Evolutionary conservation across 768 basidiomycete species (phyloP), one percentile per base, ranked within the genome.

Genomic region (Sporobolomyces phaffii): DNA sequence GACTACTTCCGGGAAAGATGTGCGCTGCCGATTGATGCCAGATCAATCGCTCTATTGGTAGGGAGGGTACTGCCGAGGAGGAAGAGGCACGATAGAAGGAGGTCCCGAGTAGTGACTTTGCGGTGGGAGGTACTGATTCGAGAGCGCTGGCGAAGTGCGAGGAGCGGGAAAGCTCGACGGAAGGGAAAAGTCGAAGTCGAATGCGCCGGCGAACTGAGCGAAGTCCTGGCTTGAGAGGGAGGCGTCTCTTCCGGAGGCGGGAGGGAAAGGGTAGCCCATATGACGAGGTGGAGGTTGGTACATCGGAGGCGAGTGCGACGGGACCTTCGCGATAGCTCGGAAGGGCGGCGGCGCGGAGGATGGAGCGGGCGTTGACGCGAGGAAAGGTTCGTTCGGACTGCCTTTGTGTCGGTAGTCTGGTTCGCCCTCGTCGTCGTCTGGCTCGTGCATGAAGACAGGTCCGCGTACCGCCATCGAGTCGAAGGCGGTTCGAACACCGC

Each of bases 131-230:
- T n/a, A n/a, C n/a, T n/a, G n/a, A n/a, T n/a, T n/a, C n/a, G 65
- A 22, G 65, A 66, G n/a, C 59, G 59, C 29, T 34, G 53, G 20
- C 14, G 7, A 20, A 20, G 43, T 44, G 5, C 5, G n/a, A n/a
- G n/a, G n/a, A n/a, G n/a, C n/a, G n/a, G n/a, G n/a, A 20, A 28
- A 24, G 17, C 20, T 17, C 11, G 20, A n/a, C 2, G 60, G 65
- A 10, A 65, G 33, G 18, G 10, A 10, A 38, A 68, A 62, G 60
- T 62, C 47, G 50, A 68, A 68, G 13, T 58, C 41, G 61, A 68
- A 68, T 0, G 33, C 10, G 40, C 45, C 52, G 10, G 59, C 59
- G 52, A 60, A 20, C 10, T 59, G 57, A 24, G 31, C 49, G 22
- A 65, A 65, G 31, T 49, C n/a, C n/a, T n/a, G n/a, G n/a, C n/a